Conservation (phyloP, 1,139 yeast genomes). For the Candida pseudoviswanathii region DNA sequence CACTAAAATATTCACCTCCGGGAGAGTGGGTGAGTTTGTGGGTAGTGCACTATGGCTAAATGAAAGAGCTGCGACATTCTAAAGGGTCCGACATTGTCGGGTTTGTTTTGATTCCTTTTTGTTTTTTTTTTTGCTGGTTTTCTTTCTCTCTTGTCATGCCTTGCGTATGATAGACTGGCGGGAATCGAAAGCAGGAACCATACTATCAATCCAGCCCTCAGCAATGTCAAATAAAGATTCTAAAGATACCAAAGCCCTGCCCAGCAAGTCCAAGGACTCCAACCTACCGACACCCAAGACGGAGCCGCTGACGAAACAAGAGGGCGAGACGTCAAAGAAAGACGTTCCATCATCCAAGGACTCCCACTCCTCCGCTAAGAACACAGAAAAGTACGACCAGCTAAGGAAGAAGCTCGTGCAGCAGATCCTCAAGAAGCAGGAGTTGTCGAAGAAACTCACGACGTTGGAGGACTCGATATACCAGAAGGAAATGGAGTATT, state of each 20-base stretch:
- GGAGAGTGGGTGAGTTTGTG: background rate
- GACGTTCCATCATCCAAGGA: slow-evolving; percentile 1
- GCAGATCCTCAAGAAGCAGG: slow-evolving; percentile 64
- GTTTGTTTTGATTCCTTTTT: background rate
- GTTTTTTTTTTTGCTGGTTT: background rate
- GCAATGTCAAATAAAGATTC: slow-evolving; percentile 7
- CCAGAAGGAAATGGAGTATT: slow-evolving; percentile 76
- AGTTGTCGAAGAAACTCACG: slow-evolving; percentile 62
- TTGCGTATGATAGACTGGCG: no score
- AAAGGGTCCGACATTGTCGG: background rate
- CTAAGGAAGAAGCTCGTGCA: slow-evolving; percentile 69
- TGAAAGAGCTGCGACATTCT: background rate
- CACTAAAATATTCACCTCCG: background rate
- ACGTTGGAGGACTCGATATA: slow-evolving; percentile 79
- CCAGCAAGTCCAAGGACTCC: slow-evolving; percentile 5
- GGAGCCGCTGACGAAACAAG: slow-evolving; percentile 1
- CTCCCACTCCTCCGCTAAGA: slow-evolving; percentile 6
- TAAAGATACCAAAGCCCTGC: slow-evolving; percentile 10
- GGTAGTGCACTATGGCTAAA: background rate
- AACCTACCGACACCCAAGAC: slow-evolving; percentile 5
- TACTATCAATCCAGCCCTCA: background rate
- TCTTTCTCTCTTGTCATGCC: no score
- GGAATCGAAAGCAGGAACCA: background rate
- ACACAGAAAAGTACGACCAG: slow-evolving; percentile 60
- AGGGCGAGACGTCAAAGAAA: background rate